Base-by-base conservation (phyloP, 106 monocot species). In the Dioscorea dumetorum region DNA sequence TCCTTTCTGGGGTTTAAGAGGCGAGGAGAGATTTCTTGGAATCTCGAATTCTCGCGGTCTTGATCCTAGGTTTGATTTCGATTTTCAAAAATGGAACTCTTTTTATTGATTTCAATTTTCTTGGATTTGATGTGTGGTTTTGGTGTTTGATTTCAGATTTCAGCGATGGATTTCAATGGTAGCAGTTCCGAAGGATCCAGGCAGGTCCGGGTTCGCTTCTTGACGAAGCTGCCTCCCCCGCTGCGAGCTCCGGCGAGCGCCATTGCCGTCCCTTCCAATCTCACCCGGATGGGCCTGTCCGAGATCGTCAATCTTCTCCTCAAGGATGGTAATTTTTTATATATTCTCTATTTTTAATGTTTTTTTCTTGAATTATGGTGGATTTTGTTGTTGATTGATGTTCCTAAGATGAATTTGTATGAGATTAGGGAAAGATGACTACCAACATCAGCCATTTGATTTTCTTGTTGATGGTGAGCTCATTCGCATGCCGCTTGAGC, bases 221-320 rank as follows among this genome's bases (percentile, higher is more conserved):
- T 84, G 14, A 97, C 91, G 52, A 97, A 83, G 78, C 89, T 97
- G 20, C 67, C 24, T 62, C 78, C 80, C 2, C 80, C 82, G n/a
- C 71, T 82, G 69, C 84, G 76, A 68, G 88, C 69, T 20, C 78
- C 84, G 9, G 10, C 80, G 31, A 71, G 48, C 22, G 59, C 91
- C 53, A 82, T 97, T 57, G 86, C 86, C 19, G 78, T 91, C 60
- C 91, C 95, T 11, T 74, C 86, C 20, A 64, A 88, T 60, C 84
- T 92, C 73, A 84, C 84, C 63, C 81, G 95, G 24, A 82, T 97
- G 85, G 91, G 88, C 12, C 95, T 97, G 54, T 97, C 95, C 28
- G 95, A 97, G 77, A 89, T 97, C 66, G 80, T 97, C 54, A 97
- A 97, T 64, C 63, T 63, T 33, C 73, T 97, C 19, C 84, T 97